Evolutionary conservation across 176 grass and related monocot species (phyloP).

Genomic region (Thalia dealbata): DNA sequence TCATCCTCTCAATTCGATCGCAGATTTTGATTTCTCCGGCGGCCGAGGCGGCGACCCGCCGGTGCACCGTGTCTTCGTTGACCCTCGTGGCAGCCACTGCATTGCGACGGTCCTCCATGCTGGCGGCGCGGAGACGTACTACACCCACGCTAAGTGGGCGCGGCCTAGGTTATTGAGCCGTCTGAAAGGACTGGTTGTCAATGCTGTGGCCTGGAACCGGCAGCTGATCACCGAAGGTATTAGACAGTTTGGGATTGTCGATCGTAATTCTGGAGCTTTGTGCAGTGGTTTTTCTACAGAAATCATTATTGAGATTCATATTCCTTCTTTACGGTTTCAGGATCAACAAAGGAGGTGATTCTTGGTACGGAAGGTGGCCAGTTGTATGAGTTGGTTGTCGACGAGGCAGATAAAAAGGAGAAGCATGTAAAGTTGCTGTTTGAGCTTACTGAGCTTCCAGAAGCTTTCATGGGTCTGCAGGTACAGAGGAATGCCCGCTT

Average conservation of each 20-base stretch:
- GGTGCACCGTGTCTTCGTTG: slow-evolving; percentile 87
- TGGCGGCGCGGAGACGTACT: slow-evolving; percentile 65
- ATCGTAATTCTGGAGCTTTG: background rate
- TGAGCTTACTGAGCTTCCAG: slow-evolving; percentile 57
- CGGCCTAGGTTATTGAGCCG: slow-evolving; percentile 52
- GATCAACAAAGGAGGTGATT: slow-evolving; percentile 91
- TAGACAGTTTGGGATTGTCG: background rate
- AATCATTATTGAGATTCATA: background rate
- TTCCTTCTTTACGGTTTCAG: slow-evolving; percentile 24
- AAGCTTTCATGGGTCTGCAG: slow-evolving; percentile 76
- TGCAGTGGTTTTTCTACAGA: no score
- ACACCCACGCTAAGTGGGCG: slow-evolving; percentile 88
- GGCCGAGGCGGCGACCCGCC: slow-evolving; percentile 70
- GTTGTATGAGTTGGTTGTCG: slow-evolving; percentile 72
- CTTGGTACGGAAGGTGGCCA: slow-evolving; percentile 66
- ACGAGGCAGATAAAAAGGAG: slow-evolving; percentile 89
- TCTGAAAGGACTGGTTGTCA: slow-evolving; percentile 63
- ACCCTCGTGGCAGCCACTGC: slow-evolving; percentile 85
- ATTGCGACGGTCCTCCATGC: slow-evolving; percentile 62
- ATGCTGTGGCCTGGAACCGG: slow-evolving; percentile 85
- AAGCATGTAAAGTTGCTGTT: slow-evolving; percentile 81
- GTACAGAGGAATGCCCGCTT: slow-evolving; percentile 11
- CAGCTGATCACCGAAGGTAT: slow-evolving; percentile 81
- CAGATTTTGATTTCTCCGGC: slow-evolving; percentile 69
- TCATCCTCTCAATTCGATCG: background rate